Percentiles rank a stretch among this genome's conserved stretches.
These are phyloP conservation scores for Saccharomyces hybrid DNA, from an alignment of 1,139 yeast genomes.

Conservation along the genomic window DNA sequence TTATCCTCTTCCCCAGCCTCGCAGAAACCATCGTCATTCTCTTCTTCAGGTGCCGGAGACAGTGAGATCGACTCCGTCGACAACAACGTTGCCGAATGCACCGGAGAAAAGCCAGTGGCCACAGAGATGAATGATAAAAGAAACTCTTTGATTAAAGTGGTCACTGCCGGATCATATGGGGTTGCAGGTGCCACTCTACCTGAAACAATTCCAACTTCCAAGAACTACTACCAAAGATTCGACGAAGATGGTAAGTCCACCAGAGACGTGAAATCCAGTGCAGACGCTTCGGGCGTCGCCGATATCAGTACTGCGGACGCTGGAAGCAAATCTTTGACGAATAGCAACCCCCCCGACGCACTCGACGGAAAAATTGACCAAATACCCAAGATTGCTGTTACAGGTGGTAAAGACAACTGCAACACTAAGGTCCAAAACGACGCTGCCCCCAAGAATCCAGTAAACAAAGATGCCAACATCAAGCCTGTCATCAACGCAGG, in stretches of 20 bases:
- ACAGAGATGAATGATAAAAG: background rate
- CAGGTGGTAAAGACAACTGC: background rate
- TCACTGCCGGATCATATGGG: slow-evolving; percentile 8
- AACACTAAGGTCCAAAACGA: background rate
- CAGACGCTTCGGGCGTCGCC: slow-evolving; percentile 2
- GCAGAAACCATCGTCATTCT: background rate
- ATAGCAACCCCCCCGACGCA: background rate
- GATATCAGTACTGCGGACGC: background rate
- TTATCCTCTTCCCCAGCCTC: background rate
- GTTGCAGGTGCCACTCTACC: slow-evolving; percentile 34
- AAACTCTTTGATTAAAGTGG: background rate
- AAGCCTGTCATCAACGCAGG: background rate
- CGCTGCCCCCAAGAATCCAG: background rate
- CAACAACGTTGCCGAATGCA: background rate
- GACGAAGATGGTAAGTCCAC: slow-evolving; percentile 14
- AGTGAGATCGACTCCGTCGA: background rate
- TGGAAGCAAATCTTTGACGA: background rate
- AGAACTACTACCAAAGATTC: slow-evolving; percentile 25
- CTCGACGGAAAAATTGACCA: background rate
- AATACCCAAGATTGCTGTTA: background rate
- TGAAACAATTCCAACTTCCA: slow-evolving; percentile 30
- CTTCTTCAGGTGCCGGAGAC: background rate
- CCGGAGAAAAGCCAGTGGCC: background rate
- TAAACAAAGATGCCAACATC: background rate
- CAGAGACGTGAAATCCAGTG: background rate